A percentile compares a stretch with the other conserved stretches of the same genome.
phyloP scores from a whole-genome alignment of 2,329 filamentous ascomycete genomes.

The Pseudopyrenochaeta lycopersici region DNA sequence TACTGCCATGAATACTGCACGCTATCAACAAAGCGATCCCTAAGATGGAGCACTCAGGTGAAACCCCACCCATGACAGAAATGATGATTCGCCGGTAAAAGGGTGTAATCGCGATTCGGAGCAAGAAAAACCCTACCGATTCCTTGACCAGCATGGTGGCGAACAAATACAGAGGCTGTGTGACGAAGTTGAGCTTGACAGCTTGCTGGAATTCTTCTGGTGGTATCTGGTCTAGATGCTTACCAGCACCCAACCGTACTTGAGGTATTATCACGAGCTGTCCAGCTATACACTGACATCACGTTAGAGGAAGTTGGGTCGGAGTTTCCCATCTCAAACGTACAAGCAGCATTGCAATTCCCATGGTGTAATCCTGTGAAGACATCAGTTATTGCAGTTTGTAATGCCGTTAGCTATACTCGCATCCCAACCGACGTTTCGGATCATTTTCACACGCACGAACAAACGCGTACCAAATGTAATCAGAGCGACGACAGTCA shows the following conservation, averaged over 20 bases:
- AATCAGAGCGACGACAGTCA: conserved; percentile 53
- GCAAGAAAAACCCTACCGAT: conserved; percentile 59
- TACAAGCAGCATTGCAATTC: conserved; percentile 54
- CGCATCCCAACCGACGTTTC: conserved; percentile 61
- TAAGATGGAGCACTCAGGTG: background rate
- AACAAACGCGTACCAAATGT: conserved; percentile 55
- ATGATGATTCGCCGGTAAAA: conserved; percentile 55
- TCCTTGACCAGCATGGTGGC: conserved; percentile 59
- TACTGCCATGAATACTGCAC: conserved; percentile 48
- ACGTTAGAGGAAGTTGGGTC: background rate
- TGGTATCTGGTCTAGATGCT: conserved; percentile 56
- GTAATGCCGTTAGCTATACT: conserved; percentile 7
- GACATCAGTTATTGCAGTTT: background rate
- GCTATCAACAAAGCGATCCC: conserved; percentile 30
- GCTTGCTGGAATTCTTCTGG: conserved; percentile 43
- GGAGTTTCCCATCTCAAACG: conserved; percentile 47
- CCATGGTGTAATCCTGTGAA: conserved; percentile 22
- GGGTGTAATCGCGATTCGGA: conserved; percentile 54
- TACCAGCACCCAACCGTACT: conserved; percentile 57
- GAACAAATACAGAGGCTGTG: conserved; percentile 57
- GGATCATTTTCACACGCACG: conserved; percentile 60
- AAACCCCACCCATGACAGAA: conserved; percentile 53
- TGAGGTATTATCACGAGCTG: conserved; percentile 53
- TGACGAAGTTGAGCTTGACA: conserved; percentile 59
- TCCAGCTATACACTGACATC: conserved; percentile 47